phyloP scores from a whole-genome alignment of 495 filamentous ascomycete species.

The Penicillium salamii region DNA sequence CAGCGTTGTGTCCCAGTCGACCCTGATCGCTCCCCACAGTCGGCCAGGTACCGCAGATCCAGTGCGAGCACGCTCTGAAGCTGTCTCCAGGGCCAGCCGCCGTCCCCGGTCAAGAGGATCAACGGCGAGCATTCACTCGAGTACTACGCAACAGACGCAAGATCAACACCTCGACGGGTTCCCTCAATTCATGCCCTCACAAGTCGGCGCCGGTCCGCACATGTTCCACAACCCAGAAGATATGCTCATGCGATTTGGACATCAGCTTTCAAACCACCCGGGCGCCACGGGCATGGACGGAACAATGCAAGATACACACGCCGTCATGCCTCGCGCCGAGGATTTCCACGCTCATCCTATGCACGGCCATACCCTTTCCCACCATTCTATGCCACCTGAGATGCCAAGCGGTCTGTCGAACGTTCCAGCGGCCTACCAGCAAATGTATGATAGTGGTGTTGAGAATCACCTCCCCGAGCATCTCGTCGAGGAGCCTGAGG shows the following conservation, averaged over 20 bases:
- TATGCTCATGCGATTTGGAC: slow-evolving; percentile 57
- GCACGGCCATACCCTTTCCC: slow-evolving; percentile 41
- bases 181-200: slow-evolving; percentile 50
- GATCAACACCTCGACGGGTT: slow-evolving; percentile 57
- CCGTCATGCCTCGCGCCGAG: slow-evolving; percentile 42
- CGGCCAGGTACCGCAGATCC: slow-evolving; percentile 47
- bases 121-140: slow-evolving; percentile 76
- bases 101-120: slow-evolving; percentile 77
- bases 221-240: slow-evolving; percentile 60
- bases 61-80: slow-evolving; percentile 57
- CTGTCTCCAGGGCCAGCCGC: slow-evolving; percentile 58
- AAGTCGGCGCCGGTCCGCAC: slow-evolving; percentile 50
- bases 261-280: slow-evolving; percentile 53
- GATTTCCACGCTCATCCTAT: slow-evolving; percentile 50
- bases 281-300: slow-evolving; percentile 51
- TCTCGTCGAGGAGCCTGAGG: slow-evolving; percentile 60
- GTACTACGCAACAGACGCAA: slow-evolving; percentile 62
- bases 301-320: slow-evolving; percentile 48
- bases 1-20: slow-evolving; percentile 36
- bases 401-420: slow-evolving; percentile 27
- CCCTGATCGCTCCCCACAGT: slow-evolving; percentile 36
- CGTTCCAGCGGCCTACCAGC: slow-evolving; percentile 49
- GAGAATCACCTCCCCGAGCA: slow-evolving; percentile 65
- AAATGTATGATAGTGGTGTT: slow-evolving; percentile 60
- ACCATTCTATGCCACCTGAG: slow-evolving; percentile 38